Evolutionary conservation across 2,329 filamentous ascomycete genomes (phyloP), one percentile per base, ranked within the genome.

Genomic region (Alternaria sp.): DNA sequence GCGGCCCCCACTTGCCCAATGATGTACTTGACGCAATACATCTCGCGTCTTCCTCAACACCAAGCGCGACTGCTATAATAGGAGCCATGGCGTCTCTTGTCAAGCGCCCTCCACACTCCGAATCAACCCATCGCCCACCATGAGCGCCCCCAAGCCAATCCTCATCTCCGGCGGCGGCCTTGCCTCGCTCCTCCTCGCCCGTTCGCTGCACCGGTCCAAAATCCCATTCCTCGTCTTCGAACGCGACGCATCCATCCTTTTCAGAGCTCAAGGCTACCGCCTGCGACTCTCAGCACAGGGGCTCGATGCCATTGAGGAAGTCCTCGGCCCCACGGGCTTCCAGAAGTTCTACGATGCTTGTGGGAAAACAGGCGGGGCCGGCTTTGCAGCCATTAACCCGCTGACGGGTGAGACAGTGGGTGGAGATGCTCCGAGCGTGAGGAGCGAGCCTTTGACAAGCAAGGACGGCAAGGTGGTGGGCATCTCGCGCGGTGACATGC

Each of bases 401-500:
- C 66, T 84, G 4, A 88, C 84, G 0, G 87, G 85, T 0, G 81
- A 85, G 62, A 69, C 73, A 30, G 75, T 81, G 7, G 74, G 68
- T 2, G 57, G 26, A 3, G 63, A 69, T 4, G 62, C 55, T 24
- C 54, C 59, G 8, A 65, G 59, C 36, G 62, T 69, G 3, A 51
- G 39, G 18, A 64, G 52, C 34, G 75, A 78, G 55, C 34, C 52
- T 1, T 76, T 89, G 30, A 58, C 74, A 0, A 87, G 85, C 16
- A 81, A 87, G 20, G 86, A 79, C 39, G 86, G 85, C 5, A 87
- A 89, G 70, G 80, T 87, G 8, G 81, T 90, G 0, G 88, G 88
- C 0, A 88, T 90, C 41, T 82, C 86, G 0, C 78, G 88, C 5
- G 88, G 87, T 5, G 87, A 88, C 36, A 89, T 90, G 87, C 81